These are phyloP conservation scores for Coriolopsis trogii DNA, from an alignment of 1,284 basidiomycete genomes.

Conservation along the genomic window DNA sequence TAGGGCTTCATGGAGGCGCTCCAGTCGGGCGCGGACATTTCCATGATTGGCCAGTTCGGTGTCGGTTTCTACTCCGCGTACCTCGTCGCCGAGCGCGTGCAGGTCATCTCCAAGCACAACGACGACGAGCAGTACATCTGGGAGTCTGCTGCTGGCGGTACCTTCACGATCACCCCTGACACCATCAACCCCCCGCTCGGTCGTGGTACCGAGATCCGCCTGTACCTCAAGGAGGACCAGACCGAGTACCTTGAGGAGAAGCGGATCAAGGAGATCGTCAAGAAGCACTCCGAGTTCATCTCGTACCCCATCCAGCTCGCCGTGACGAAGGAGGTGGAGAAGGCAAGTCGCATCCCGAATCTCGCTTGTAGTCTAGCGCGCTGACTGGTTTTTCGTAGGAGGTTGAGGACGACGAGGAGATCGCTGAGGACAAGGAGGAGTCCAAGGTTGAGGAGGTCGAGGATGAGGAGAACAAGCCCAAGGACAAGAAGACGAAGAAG, in stretches of 20 bases:
- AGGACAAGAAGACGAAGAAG: constrained; percentile 97
- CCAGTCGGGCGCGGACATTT: constrained; percentile 95
- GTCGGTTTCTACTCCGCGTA: constrained; percentile 99
- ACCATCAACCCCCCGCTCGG: constrained; percentile 88
- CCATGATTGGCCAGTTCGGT: constrained; percentile 95
- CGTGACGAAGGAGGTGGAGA: constrained; percentile 99
- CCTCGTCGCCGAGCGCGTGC: constrained; percentile 97
- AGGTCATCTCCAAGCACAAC: constrained; percentile 99
- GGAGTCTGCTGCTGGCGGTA: constrained; percentile 99
- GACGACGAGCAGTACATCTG: constrained; percentile 99
- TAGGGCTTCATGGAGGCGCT: constrained; percentile 99
- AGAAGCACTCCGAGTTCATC: constrained; percentile 99
- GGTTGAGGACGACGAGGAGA: constrained; percentile 84
- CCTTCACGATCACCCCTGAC: constrained; percentile 98
- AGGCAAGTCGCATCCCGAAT: constrained; percentile 58
- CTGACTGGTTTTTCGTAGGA: constrained; percentile 52
- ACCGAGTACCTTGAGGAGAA: constrained; percentile 99
- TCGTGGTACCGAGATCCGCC: constrained; percentile 94
- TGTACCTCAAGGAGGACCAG: constrained; percentile 99
- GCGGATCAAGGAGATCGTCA: constrained; percentile 99
- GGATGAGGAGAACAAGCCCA: constrained; percentile 82
- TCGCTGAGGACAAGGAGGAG: constrained; percentile 70
- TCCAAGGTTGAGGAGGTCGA: constrained; percentile 80
- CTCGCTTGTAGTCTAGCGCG: constrained; percentile 3
- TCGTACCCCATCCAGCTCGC: constrained; percentile 99